phyloP scores from a whole-genome alignment of 192 early-diverging fungal species.

The Rhizoclosmatium sp. region DNA sequence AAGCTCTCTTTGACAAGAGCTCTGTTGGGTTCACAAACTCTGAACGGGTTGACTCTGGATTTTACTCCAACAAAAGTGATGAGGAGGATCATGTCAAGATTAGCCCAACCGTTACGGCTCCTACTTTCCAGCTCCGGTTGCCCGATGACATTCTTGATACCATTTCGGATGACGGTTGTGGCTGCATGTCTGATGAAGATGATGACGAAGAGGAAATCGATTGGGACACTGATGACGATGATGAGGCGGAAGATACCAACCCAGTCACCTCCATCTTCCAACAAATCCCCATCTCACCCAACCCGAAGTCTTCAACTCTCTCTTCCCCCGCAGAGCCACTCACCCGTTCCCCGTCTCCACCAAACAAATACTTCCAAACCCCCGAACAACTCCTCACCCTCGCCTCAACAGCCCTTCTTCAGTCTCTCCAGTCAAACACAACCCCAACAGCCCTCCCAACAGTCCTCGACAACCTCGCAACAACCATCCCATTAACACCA shows the following conservation, averaged over 20 bases:
- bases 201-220: background rate
- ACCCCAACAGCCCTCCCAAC: conserved; percentile 3
- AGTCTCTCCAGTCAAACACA: background rate
- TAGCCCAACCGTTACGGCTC: background rate
- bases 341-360: background rate
- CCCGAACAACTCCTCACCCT: background rate
- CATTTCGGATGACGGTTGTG: background rate
- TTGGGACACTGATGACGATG: background rate
- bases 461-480: conserved; percentile 7
- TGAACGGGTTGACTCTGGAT: background rate
- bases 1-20: background rate
- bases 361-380: background rate
- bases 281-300: background rate
- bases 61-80: background rate
- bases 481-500: conserved; percentile 5
- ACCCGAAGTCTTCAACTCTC: no score
- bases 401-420: conserved; percentile 1
- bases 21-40: background rate
- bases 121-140: background rate
- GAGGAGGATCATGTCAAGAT: background rate
- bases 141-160: background rate
- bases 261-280: background rate
- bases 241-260: background rate
- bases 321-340: background rate
- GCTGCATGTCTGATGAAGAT: background rate